Evolutionary conservation across 2,329 filamentous ascomycete species (phyloP).

Genomic region (Alternaria consortialis): DNA sequence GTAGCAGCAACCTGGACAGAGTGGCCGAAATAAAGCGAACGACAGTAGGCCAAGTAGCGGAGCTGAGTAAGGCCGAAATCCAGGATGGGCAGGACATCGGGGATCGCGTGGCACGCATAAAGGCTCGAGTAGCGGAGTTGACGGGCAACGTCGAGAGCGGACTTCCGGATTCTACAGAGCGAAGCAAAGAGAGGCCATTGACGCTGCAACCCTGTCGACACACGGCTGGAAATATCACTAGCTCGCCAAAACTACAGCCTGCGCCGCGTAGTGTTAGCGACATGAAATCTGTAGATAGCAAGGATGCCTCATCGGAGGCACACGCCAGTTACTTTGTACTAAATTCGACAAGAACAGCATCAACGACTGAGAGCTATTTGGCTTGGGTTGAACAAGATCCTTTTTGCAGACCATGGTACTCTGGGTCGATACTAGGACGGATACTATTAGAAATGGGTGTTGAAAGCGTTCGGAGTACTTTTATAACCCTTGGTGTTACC

Average conservation of each 20-base stretch:
- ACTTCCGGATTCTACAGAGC: not conserved
- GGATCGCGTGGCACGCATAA: not conserved
- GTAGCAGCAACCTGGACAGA: not conserved
- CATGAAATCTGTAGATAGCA: not conserved
- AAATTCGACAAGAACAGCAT: not conserved
- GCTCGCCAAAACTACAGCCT: not conserved
- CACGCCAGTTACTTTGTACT: accelerated
- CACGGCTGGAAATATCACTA: not conserved
- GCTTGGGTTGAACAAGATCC: not conserved
- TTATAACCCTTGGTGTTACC: not conserved
- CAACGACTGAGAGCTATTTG: not conserved
- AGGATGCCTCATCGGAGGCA: not conserved
- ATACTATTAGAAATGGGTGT: not conserved
- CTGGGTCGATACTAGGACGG: not conserved
- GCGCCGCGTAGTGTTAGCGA: not conserved
- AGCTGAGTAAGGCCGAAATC: not conserved
- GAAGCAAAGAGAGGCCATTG: not conserved
- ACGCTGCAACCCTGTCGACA: not conserved
- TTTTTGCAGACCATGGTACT: not conserved
- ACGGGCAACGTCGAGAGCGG: not conserved
- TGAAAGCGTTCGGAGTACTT: not conserved
- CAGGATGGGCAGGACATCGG: not conserved
- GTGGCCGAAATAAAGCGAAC: not conserved
- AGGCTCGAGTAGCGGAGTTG: not conserved
- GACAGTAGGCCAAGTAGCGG: not conserved